Percentiles rank a stretch among this genome's conserved stretches.
phyloP scores from a whole-genome alignment of 768 basidiomycete species.

The Agaricus blazei region DNA sequence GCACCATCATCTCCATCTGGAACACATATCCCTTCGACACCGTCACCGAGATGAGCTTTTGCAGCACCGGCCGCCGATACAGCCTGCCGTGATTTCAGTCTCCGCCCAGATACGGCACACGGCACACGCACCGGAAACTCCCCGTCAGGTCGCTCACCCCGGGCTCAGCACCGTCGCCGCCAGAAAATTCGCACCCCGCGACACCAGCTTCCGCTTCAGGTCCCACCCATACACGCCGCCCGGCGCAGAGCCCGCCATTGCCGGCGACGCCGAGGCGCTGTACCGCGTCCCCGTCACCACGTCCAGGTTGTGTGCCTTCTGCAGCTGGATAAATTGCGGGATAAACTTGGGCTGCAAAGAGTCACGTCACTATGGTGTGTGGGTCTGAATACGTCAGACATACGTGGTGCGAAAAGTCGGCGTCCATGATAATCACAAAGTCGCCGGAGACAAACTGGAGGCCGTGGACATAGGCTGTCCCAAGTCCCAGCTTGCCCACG shows the following conservation, averaged over 20 bases:
- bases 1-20: constrained; percentile 98
- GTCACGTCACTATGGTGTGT: background rate
- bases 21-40: constrained; percentile 91
- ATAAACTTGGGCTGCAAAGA: constrained; percentile 82
- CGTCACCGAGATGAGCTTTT: constrained; percentile 79
- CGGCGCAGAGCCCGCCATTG: constrained; percentile 52
- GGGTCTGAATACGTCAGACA: constrained; percentile 23
- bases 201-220: constrained; percentile 82
- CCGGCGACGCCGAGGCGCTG: constrained; percentile 54
- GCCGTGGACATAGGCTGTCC: constrained; percentile 91
- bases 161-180: constrained; percentile 82
- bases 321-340: constrained; percentile 83
- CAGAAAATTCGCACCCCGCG: constrained; percentile 85
- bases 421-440: constrained; percentile 97
- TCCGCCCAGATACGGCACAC: background rate
- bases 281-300: constrained; percentile 94
- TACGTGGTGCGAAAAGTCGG: constrained; percentile 94
- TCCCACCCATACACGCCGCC: constrained; percentile 95
- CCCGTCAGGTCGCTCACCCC: constrained; percentile 87
- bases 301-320: constrained; percentile 83
- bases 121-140: constrained; percentile 66
- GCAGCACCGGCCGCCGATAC: constrained; percentile 71
- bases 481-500: constrained; percentile 86
- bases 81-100: constrained; percentile 37
- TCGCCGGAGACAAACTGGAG: constrained; percentile 85